A percentile compares a stretch with the other conserved stretches of the same genome.
Conservation (phyloP, 1,284 basidiomycete species). For the Trichosporon sp. region DNA sequence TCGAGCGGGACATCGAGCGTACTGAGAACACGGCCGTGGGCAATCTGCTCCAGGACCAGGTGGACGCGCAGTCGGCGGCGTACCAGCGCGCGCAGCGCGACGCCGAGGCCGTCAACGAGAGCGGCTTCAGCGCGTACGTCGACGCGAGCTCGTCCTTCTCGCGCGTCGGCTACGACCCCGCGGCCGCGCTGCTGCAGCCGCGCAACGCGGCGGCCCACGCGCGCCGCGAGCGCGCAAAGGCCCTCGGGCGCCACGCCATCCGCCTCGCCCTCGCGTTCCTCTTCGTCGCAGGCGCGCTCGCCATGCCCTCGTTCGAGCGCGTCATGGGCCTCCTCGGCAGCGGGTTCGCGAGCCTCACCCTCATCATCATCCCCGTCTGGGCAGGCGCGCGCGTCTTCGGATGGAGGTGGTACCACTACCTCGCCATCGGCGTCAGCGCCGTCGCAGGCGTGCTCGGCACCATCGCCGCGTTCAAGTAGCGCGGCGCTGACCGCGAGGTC, state of each 20-base stretch:
- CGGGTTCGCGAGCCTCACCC: conserved; percentile 74
- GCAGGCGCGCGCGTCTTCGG: conserved; percentile 54
- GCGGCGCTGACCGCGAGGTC: too few relatives aligned
- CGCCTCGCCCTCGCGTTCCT: conserved; percentile 60
- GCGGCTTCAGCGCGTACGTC: neutral
- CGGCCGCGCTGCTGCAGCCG: neutral
- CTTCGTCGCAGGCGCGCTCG: conserved; percentile 66
- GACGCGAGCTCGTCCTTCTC: neutral
- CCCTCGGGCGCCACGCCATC: conserved; percentile 57
- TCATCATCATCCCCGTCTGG: conserved; percentile 69
- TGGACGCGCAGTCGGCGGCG: neutral
- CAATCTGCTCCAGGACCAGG: conserved; percentile 1
- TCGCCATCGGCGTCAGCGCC: conserved; percentile 56
- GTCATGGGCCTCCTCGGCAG: conserved; percentile 83
- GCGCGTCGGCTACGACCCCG: neutral
- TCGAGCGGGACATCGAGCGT: neutral
- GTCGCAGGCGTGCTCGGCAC: conserved; percentile 73
- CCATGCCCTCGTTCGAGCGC: conserved; percentile 78
- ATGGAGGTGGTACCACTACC: conserved; percentile 56
- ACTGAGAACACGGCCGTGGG: neutral
- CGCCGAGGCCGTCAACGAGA: neutral
- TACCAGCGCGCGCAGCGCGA: neutral
- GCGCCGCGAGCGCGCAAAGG: conserved; percentile 48
- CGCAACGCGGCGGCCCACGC: conserved; percentile 20
- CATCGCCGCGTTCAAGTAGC: conserved; percentile 30